Base-by-base conservation (phyloP, 1,284 basidiomycete species). In the Cryptococcus jaspeensis region DNA sequence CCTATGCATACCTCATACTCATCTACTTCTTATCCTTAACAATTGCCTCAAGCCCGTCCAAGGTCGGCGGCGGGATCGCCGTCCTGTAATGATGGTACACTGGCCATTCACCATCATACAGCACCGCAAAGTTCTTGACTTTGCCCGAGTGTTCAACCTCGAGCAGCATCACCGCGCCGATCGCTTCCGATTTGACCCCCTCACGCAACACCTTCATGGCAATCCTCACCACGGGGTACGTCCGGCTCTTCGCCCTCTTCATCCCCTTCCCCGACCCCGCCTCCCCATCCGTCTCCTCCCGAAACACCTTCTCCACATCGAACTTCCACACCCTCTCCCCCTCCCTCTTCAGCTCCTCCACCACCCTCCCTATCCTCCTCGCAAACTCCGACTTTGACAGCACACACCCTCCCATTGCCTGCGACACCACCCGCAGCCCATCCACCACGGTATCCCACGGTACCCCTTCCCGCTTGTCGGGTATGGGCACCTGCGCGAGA, bases 91-190 rank as follows among this genome's bases (percentile, higher is more conserved):
- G 50, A 55, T 69, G 67, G 5, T 38, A 41, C 5, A 67, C 48
- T 8, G 62, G 65, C 56, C 59, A 59, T 47, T 67, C 67, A 3
- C 51, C 62, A 13, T 62, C 51, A 39, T 64, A 69, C 32, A 61
- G 44, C 2, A 64, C 59, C 7, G 52, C 37, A 2, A 61, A 50
- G 35, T 53, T 51, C 40, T 58, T 63, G 11, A 60, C 23, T 39
- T 44, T 55, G 20, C 50, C 50, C 16, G 35, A 42, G 5, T 12
- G 22, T 32, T 12, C 39, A 5, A 28, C 9, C 23, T 67, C 64
- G 20, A 69, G 44, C 11, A 67, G 23, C 18, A 67, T 45, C 15
- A 61, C 55, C 16, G 65, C 67, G 5, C 44, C 56, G 9, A 52
- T 44, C 20, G 58, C 40, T 16, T 56, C 23, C 42, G 8, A 15